Conservation (phyloP, 2,329 filamentous ascomycete genomes). For the Byssothecium circinans region DNA sequence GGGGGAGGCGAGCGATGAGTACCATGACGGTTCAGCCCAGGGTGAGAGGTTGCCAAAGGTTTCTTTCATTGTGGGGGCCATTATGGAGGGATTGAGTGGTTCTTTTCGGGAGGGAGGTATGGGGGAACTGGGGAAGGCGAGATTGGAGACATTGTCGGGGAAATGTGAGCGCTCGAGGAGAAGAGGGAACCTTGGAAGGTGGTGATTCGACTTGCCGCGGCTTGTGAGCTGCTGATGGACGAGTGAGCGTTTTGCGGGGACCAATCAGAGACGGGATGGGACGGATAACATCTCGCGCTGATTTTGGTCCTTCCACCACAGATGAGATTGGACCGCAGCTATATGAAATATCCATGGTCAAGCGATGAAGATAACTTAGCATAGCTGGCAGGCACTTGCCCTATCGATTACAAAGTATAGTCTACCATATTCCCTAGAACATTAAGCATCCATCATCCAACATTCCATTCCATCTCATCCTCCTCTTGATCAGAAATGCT, state of each 20-base stretch:
- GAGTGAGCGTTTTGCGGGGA: neutral
- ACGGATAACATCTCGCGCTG: too few relatives aligned
- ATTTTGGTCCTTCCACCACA: too few relatives aligned
- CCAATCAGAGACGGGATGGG: too few relatives aligned
- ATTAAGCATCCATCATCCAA: neutral
- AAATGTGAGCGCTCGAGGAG: neutral
- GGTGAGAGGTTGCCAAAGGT: constrained; percentile 43
- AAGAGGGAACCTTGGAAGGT: neutral
- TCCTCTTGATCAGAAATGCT: neutral
- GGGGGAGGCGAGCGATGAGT: constrained; percentile 54
- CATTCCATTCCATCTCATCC: neutral
- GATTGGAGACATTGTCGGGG: neutral
- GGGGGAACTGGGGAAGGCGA: neutral
- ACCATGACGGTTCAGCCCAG: constrained; percentile 53
- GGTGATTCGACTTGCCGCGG: neutral
- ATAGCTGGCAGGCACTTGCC: neutral
- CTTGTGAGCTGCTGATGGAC: neutral
- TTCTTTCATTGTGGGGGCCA: constrained; percentile 26
- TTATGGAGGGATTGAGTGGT: constrained; percentile 18
- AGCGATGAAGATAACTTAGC: neutral
- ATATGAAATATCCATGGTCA: neutral
- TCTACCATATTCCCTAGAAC: neutral
- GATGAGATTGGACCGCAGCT: too few relatives aligned
- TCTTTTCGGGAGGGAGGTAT: constrained; percentile 14
- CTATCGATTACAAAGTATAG: neutral